Percentiles rank a stretch among this genome's conserved stretches.
Conservation (phyloP, 2,329 filamentous ascomycete genomes). For the Myriosclerotinia curreyana region DNA sequence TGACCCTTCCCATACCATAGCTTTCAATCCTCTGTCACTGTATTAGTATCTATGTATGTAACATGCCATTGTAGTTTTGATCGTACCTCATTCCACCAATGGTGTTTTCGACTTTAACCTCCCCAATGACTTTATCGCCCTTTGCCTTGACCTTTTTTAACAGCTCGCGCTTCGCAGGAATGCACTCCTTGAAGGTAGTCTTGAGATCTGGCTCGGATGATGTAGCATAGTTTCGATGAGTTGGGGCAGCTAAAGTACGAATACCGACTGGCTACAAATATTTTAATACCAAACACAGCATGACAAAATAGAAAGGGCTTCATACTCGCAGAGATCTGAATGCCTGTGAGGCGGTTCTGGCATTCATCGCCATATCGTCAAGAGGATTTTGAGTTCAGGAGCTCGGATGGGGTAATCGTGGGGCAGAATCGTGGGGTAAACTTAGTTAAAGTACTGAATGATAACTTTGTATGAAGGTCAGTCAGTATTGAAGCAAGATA, state of each 20-base stretch:
- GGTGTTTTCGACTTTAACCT: conserved; percentile 90
- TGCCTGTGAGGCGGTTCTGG: conserved; percentile 60
- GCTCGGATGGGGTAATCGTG: conserved; percentile 24
- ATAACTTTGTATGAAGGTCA: neutral
- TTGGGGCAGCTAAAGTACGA: conserved; percentile 37
- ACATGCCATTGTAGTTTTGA: neutral
- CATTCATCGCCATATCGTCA: conserved; percentile 58
- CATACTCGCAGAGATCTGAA: conserved; percentile 61
- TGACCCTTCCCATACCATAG: conserved; percentile 98
- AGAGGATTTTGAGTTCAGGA: neutral
- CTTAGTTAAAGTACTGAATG: neutral
- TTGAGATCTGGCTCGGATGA: conserved; percentile 86
- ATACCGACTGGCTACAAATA: conserved; percentile 35
- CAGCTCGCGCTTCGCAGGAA: conserved; percentile 90
- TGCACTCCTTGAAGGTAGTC: conserved; percentile 74
- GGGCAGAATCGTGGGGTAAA: conserved; percentile 20
- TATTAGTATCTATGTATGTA: conserved; percentile 25
- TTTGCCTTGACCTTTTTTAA: conserved; percentile 91
- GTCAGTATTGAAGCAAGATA: neutral
- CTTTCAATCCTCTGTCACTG: conserved; percentile 71
- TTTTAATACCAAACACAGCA: conserved; percentile 18
- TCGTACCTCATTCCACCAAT: conserved; percentile 85
- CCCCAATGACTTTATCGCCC: conserved; percentile 77
- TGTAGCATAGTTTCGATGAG: conserved; percentile 63
- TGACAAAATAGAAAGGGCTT: conserved; percentile 32